A percentile compares a stretch with the other conserved stretches of the same genome.
Evolutionary conservation across 768 basidiomycete genomes (phyloP).

Genomic region (Cystobasidiopsis lactophilus): DNA sequence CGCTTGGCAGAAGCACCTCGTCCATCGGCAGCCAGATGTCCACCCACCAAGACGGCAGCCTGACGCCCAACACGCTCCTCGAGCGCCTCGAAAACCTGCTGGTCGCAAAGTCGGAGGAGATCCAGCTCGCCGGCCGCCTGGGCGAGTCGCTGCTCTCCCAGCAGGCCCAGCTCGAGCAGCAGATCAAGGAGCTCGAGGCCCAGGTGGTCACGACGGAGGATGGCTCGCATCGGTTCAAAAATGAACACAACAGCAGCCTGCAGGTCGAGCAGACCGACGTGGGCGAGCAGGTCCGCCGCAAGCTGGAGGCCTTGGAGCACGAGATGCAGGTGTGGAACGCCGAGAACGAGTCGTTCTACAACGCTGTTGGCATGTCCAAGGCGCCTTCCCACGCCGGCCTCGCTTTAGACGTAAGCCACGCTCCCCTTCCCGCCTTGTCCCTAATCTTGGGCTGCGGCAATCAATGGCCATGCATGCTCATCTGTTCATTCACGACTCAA

Average conservation of each 20-base stretch:
- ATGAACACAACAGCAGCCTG: slow-evolving; percentile 39
- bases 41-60: neutral
- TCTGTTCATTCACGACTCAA: no score
- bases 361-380: slow-evolving; percentile 44
- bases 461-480: no score
- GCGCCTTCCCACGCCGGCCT: slow-evolving; percentile 20
- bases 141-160: slow-evolving; percentile 84
- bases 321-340: slow-evolving; percentile 53
- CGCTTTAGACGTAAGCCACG: slow-evolving; percentile 18
- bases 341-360: slow-evolving; percentile 55
- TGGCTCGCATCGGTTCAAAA: no score
- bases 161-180: slow-evolving; percentile 76
- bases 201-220: slow-evolving; percentile 38
- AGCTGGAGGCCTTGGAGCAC: slow-evolving; percentile 54
- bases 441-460: no score
- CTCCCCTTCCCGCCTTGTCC: neutral
- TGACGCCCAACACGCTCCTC: slow-evolving; percentile 3
- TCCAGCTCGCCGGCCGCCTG: slow-evolving; percentile 72
- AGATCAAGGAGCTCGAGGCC: slow-evolving; percentile 45
- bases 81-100: slow-evolving; percentile 32
- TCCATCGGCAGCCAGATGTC: no score
- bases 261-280: slow-evolving; percentile 27
- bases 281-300: slow-evolving; percentile 29
- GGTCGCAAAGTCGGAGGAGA: slow-evolving; percentile 74
- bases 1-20: no score